These are phyloP conservation scores for Solanum medicagineum DNA, from an alignment of 257 asterid genomes.

Conservation along the genomic window DNA sequence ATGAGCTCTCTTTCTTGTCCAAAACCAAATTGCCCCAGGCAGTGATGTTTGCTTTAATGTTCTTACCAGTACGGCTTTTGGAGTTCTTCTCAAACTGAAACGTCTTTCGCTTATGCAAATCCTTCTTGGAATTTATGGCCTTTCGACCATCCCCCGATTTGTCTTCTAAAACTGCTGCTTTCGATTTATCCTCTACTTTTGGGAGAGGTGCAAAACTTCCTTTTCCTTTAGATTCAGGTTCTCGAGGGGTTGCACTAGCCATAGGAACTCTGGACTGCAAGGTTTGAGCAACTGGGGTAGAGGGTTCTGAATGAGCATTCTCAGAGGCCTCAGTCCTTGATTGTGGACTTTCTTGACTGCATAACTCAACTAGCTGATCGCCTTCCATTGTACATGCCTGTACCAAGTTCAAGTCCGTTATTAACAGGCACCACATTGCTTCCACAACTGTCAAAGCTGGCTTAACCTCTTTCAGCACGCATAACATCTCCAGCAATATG, in stretches of 20 bases:
- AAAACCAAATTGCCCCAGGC: conserved; percentile 61
- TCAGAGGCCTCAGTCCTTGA: conserved; percentile 15
- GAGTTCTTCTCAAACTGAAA: conserved; percentile 50
- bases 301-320: conserved; percentile 8
- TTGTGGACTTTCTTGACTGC: conserved; percentile 12
- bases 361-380: conserved; percentile 14
- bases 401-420: conserved; percentile 59
- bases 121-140: conserved; percentile 37
- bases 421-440: conserved; percentile 67
- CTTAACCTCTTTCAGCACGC: conserved; percentile 54
- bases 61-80: conserved; percentile 48
- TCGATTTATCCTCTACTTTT: conserved; percentile 27
- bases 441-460: conserved; percentile 44
- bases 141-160: conserved; percentile 25
- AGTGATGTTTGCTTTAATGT: conserved; percentile 55
- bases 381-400: conserved; percentile 37
- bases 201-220: conserved; percentile 18
- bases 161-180: conserved; percentile 22
- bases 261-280: conserved; percentile 13
- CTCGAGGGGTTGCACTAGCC: conserved; percentile 6
- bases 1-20: conserved; percentile 34
- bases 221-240: conserved; percentile 9
- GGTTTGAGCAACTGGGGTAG: conserved; percentile 5
- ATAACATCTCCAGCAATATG: conserved; percentile 68
- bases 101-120: conserved; percentile 48